phyloP scores from a whole-genome alignment of 2,329 filamentous ascomycete species.

The Hypomyces perniciosus region DNA sequence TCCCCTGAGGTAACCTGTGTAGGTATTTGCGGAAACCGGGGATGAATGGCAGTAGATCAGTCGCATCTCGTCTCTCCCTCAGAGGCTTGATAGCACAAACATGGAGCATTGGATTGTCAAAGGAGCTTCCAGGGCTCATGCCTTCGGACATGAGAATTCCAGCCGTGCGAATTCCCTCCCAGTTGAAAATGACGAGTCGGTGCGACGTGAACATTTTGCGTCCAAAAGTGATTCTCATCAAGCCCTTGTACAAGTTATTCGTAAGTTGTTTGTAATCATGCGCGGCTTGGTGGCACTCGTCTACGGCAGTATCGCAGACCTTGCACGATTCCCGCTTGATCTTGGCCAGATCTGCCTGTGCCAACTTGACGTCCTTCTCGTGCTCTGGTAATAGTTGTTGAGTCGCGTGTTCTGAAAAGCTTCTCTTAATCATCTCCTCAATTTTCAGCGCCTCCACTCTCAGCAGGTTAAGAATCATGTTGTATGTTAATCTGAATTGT shows the following conservation, averaged over 20 bases:
- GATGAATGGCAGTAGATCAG: conserved; percentile 82
- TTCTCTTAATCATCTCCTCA: conserved; percentile 99
- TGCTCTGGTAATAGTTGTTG: conserved; percentile 92
- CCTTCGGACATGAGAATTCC: conserved; percentile 78
- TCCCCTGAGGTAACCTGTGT: conserved; percentile 58
- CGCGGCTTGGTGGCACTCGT: conserved; percentile 73
- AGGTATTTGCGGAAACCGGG: conserved; percentile 63
- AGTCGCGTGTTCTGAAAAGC: conserved; percentile 96
- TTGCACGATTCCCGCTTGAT: conserved; percentile 80
- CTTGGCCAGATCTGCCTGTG: conserved; percentile 85
- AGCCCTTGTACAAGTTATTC: conserved; percentile 67
- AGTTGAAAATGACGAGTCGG: conserved; percentile 76
- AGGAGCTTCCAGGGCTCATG: conserved; percentile 51
- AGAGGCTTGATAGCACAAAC: conserved; percentile 70
- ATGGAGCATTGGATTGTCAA: conserved; percentile 61
- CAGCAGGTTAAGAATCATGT: conserved; percentile 96
- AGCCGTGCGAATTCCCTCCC: conserved; percentile 75
- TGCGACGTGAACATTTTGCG: conserved; percentile 71
- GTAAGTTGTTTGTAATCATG: conserved; percentile 78
- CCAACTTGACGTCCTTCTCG: conserved; percentile 87
- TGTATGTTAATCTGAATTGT: conserved; percentile 96
- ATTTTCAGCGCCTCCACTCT: conserved; percentile 96
- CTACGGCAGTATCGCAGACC: conserved; percentile 74
- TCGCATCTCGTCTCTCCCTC: conserved; percentile 64
- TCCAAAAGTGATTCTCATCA: conserved; percentile 76